Evolutionary conservation across 2,329 filamentous ascomycete genomes (phyloP).

Genomic region (Sordariomycetes sp.): DNA sequence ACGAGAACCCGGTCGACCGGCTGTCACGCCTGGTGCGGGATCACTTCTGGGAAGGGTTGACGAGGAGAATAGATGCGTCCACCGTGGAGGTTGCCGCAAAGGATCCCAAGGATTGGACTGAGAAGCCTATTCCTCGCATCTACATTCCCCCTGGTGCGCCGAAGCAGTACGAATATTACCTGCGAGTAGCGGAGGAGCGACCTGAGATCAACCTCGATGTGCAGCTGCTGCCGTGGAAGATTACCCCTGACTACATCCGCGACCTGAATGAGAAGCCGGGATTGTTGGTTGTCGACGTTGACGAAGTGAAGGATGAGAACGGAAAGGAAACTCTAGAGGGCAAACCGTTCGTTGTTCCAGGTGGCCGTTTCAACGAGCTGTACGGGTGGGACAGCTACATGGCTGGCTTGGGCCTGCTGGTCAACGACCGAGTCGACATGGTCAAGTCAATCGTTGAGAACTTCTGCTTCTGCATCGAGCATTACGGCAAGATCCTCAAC

Average conservation of each 20-base stretch:
- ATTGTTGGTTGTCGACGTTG: conserved; percentile 82
- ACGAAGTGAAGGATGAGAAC: conserved; percentile 58
- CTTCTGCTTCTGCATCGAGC: conserved; percentile 96
- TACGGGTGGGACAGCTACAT: conserved; percentile 99
- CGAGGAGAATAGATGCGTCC: conserved; percentile 79
- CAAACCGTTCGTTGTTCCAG: conserved; percentile 92
- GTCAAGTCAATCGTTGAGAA: conserved; percentile 93
- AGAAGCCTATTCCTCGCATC: conserved; percentile 79
- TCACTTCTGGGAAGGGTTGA: conserved; percentile 89
- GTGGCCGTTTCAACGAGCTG: conserved; percentile 93
- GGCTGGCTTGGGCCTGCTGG: conserved; percentile 82
- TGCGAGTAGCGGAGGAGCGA: conserved; percentile 62
- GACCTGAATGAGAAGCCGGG: conserved; percentile 83
- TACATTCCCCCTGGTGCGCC: conserved; percentile 81
- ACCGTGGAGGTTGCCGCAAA: conserved; percentile 77
- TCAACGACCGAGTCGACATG: conserved; percentile 76
- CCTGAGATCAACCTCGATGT: conserved; percentile 87
- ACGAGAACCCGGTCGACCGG: conserved; percentile 89
- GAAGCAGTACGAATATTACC: conserved; percentile 86
- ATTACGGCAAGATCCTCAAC: conserved; percentile 98
- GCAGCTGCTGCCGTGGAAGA: conserved; percentile 63
- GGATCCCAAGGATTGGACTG: conserved; percentile 94
- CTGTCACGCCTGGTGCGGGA: conserved; percentile 79
- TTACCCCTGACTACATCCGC: conserved; percentile 72
- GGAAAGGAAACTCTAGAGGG: conserved; percentile 66